Base-by-base conservation (phyloP, 768 basidiomycete species). In the Rhodotorula kratochvilovae region DNA sequence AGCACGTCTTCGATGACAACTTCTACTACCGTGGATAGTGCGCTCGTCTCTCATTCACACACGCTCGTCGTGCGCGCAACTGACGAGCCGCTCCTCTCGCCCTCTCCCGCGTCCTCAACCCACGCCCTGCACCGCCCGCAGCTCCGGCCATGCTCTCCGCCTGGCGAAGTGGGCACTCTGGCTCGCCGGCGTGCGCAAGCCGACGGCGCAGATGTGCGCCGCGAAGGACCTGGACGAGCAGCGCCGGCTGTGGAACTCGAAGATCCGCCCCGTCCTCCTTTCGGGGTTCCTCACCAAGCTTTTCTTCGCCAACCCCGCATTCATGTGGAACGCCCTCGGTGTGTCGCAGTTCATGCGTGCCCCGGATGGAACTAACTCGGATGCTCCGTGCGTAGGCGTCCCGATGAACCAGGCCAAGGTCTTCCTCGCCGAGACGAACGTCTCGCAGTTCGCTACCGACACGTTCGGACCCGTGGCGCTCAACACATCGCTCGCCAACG, bases 251-350 rank as follows among this genome's bases (percentile, higher is more conserved):
- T 91, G 89, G 88, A 80, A 78, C 50, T 81, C 82, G 67, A 85
- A 84, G 66, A 76, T 90, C 23, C 81, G 85, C 63, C 88, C 87
- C 1, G 85, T 89, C 55, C 79, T 90, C 19, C 78, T 90, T 50
- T 70, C 70, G 85, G 86, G 77, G 82, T 83, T 86, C 33, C 85
- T 89, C 61, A 83, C 86, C 58, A 83, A 84, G 16, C 71, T 82
- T 27, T 80, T 88, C 65, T 82, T 83, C 77, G 84, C 82, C 56
- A 84, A 84, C 31, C 80, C 81, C 70, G 36, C 76, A 66, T 77
- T 88, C 86, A 79, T 88, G 72, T 91, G 90, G 90, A 89, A 89
- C 76, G 89, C 89, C 0, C 81, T 90, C 33, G 90, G 61, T 64
- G 88, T 89, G 21, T 88, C 88, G 8, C 79, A 83, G 71, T 87